A percentile compares a stretch with the other conserved stretches of the same genome.
Conservation (phyloP, 106 monocot species). For the Dioscorea zingiberensis region DNA sequence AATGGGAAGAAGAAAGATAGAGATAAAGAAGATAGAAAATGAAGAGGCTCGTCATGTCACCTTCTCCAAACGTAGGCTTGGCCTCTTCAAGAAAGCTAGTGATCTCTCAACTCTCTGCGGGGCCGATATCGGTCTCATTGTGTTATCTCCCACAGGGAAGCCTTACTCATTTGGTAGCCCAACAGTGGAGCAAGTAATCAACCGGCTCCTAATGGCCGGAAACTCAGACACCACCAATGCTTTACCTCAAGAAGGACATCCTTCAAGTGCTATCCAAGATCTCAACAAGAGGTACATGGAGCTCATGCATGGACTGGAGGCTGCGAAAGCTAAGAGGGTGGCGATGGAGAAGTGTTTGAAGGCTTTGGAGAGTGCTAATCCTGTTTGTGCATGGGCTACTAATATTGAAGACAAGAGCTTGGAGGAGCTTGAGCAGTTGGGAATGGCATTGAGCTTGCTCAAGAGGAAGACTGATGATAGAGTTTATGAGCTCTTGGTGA, state of each 20-base stretch:
- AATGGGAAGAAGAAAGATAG: conserved; percentile 9
- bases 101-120: conserved; percentile 18
- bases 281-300: not conserved
- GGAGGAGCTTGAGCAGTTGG: too few species aligned
- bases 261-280: not conserved
- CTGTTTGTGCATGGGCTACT: too few species aligned
- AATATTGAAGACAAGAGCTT: too few species aligned
- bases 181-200: not conserved
- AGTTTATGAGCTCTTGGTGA: too few species aligned
- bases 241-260: not conserved
- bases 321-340: not conserved
- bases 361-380: too few species aligned
- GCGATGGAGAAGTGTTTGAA: too few species aligned
- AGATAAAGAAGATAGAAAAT: conserved; percentile 1
- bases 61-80: conserved; percentile 8
- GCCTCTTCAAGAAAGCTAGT: conserved; percentile 10
- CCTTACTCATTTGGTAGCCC: conserved; percentile 15
- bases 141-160: conserved; percentile 16
- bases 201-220: conserved; percentile 5
- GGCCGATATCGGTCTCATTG: conserved; percentile 2
- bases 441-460: too few species aligned
- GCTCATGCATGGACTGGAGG: not conserved
- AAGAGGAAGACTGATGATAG: too few species aligned
- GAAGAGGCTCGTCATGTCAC: conserved; percentile 2
- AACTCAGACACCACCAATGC: not conserved